Percentiles rank a stretch among this genome's conserved stretches.
phyloP scores from a whole-genome alignment of 148 eudicot genomes.

The Rhododendron ovatum region DNA sequence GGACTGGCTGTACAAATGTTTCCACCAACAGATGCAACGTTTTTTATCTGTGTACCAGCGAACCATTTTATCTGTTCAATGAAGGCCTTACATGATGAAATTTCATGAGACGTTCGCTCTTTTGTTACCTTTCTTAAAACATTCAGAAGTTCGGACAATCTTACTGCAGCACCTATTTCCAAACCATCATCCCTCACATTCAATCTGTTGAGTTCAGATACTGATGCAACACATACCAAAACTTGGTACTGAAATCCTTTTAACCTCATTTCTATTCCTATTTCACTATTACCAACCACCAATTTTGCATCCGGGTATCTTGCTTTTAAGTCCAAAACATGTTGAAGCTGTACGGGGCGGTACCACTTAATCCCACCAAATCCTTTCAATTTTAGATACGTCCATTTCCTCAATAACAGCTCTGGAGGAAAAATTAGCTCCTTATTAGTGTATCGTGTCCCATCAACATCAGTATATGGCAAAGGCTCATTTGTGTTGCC shows the following conservation, averaged over 20 bases:
- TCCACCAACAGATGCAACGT: conserved; percentile 97
- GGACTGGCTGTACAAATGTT: conserved; percentile 98
- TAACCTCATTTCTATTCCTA: conserved; percentile 92
- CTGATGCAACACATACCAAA: conserved; percentile 60
- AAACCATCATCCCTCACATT: conserved; percentile 67
- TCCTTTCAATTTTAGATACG: conserved; percentile 61
- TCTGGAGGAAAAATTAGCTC: conserved; percentile 97
- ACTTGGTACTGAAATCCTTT: conserved; percentile 73
- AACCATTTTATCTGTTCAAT: conserved; percentile 95
- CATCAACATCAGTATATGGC: conserved; percentile 72
- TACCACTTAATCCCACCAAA: conserved; percentile 81
- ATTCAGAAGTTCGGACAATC: conserved; percentile 62
- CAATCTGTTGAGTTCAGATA: conserved; percentile 76
- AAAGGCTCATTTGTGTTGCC: conserved; percentile 32
- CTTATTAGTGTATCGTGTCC: conserved; percentile 64
- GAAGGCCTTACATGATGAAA: conserved; percentile 75
- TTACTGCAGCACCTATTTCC: conserved; percentile 92
- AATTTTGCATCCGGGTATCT: conserved; percentile 74
- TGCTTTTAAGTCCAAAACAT: conserved; percentile 76
- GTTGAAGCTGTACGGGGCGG: conserved; percentile 66
- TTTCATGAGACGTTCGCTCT: conserved; percentile 58
- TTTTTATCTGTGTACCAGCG: conserved; percentile 95
- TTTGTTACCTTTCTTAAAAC: conserved; percentile 35
- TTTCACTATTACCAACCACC: conserved; percentile 84
- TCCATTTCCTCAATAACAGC: conserved; percentile 49